Evolutionary conservation across 306 rosid species (phyloP).

Genomic region (Lathyrus aphaca): DNA sequence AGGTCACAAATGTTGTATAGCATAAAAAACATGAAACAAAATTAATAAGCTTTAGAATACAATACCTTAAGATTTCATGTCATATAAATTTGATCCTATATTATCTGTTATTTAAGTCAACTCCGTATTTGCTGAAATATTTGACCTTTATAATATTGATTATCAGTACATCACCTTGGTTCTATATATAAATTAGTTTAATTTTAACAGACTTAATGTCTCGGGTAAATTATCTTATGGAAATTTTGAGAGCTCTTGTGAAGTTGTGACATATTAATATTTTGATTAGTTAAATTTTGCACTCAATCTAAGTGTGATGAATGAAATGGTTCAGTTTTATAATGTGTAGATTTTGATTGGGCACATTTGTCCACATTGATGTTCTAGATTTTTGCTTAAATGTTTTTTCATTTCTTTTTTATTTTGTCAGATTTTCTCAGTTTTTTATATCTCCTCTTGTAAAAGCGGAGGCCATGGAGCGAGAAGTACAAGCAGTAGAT

Average conservation of each 20-base stretch:
- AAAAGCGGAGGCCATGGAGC: constrained; percentile 90
- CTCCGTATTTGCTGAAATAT: constrained; percentile 16
- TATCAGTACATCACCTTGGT: constrained; percentile 16
- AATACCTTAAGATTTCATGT: neutral
- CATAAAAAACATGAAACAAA: constrained; percentile 24
- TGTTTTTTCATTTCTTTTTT: constrained; percentile 30
- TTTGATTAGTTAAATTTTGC: constrained; percentile 21
- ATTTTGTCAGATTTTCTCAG: constrained; percentile 77
- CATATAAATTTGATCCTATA: neutral
- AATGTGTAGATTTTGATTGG: neutral
- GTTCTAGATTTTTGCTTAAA: constrained; percentile 35
- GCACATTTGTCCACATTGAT: constrained; percentile 21
- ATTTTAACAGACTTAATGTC: constrained; percentile 22
- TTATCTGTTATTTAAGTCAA: constrained; percentile 18
- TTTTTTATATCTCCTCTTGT: constrained; percentile 95
- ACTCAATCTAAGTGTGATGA: constrained; percentile 20
- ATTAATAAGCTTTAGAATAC: neutral
- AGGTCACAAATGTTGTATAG: neutral
- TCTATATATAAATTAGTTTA: neutral
- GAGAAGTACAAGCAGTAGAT: constrained; percentile 96
- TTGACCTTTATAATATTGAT: constrained; percentile 11
- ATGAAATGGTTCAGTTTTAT: constrained; percentile 9
- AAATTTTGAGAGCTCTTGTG: constrained; percentile 12
- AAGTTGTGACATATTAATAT: constrained; percentile 13
- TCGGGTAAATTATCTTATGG: neutral